Percentiles rank a stretch among this genome's conserved stretches.
Evolutionary conservation across 106 monocot species (phyloP).

Genomic region (Dioscorea zingiberensis): DNA sequence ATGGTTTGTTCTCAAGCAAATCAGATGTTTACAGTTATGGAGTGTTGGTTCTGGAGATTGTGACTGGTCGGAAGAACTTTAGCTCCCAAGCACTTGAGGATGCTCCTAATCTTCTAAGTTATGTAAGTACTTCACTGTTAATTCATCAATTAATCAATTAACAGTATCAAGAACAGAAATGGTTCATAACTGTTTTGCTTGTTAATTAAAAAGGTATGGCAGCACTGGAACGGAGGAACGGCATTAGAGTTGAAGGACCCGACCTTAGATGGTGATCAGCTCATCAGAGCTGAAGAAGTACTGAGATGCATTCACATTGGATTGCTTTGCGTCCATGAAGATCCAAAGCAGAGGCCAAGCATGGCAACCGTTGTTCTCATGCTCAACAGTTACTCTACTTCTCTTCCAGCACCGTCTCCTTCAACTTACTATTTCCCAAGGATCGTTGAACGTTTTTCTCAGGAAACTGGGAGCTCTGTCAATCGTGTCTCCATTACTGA

Average conservation of each 20-base stretch:
- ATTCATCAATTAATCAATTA: background rate
- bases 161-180: background rate
- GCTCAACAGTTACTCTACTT: slow-evolving; percentile 11
- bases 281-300: slow-evolving; percentile 5
- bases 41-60: slow-evolving; percentile 1
- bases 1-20: slow-evolving; percentile 1
- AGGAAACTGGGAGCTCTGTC: background rate
- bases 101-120: background rate
- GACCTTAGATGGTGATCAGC: background rate
- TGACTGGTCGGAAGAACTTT: background rate
- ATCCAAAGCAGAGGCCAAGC: slow-evolving; percentile 15
- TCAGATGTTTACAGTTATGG: background rate
- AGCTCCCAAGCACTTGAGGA: background rate
- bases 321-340: slow-evolving; percentile 22
- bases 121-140: background rate
- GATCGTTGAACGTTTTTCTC: background rate
- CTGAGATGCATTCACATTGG: slow-evolving; percentile 29
- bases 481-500: background rate
- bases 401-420: background rate
- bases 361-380: slow-evolving; percentile 26
- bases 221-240: slow-evolving; percentile 15
- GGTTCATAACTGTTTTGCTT: background rate
- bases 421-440: background rate
- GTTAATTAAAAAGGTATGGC: slow-evolving; percentile 13
- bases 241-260: slow-evolving; percentile 5